These are phyloP conservation scores for Salvia splendens DNA, from an alignment of 257 asterid genomes.

Conservation along the genomic window DNA sequence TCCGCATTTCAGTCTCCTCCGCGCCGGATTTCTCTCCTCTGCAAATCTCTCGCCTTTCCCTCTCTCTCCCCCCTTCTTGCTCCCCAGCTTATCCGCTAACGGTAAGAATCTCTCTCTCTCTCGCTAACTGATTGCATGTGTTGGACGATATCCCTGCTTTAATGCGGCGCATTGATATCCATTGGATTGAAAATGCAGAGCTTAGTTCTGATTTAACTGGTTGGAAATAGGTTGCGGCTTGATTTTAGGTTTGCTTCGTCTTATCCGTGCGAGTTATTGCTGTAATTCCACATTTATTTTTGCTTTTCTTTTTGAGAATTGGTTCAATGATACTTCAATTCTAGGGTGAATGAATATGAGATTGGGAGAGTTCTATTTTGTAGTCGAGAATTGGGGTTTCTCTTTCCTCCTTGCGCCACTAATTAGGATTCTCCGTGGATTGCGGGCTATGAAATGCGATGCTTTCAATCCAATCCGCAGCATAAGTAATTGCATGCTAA, in stretches of 20 bases:
- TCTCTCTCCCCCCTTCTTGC: constrained; percentile 33
- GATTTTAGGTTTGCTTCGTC: constrained; percentile 1
- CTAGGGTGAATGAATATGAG: background rate
- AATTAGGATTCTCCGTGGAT: background rate
- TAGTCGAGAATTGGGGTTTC: background rate
- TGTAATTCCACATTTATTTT: background rate
- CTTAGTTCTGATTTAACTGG: background rate
- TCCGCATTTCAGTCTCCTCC: constrained; percentile 30
- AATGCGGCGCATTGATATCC: background rate
- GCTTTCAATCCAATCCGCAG: background rate
- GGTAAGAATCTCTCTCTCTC: constrained; percentile 29
- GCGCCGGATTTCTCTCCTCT: constrained; percentile 41
- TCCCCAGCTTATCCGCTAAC: constrained; percentile 30
- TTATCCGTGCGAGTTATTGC: background rate
- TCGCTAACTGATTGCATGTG: constrained; percentile 12
- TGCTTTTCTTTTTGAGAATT: background rate
- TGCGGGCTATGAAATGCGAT: background rate
- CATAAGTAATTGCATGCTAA: constrained; percentile 18
- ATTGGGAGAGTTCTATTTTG: constrained; percentile 5
- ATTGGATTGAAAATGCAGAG: background rate
- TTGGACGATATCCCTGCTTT: background rate
- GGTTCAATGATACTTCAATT: background rate
- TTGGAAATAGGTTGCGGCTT: background rate
- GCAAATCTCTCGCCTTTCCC: constrained; percentile 41
- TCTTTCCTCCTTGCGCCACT: background rate